A percentile compares a stretch with the other conserved stretches of the same genome.
These are phyloP conservation scores for Pestalotiopsis sp. DNA, from an alignment of 2,329 filamentous ascomycete genomes.

Conservation along the genomic window DNA sequence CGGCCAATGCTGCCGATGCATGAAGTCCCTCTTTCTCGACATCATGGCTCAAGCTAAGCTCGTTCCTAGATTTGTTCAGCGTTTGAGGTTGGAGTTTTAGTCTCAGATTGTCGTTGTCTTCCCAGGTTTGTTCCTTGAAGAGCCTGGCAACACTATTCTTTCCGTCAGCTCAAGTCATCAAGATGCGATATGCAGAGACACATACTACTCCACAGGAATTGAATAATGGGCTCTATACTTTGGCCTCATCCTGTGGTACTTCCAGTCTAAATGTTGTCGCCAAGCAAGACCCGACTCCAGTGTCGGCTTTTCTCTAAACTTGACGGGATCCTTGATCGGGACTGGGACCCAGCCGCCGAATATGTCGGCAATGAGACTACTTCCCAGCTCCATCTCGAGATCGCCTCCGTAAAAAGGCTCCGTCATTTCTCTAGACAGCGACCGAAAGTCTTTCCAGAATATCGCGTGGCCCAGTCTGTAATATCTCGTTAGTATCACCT, in stretches of 20 bases:
- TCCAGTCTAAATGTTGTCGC: conserved; percentile 33
- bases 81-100: neutral
- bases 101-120: neutral
- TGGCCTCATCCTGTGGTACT: conserved; percentile 30
- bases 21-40: neutral
- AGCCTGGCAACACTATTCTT: conserved; percentile 23
- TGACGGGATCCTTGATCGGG: conserved; percentile 21
- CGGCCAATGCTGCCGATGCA: conserved; percentile 20
- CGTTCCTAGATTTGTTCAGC: neutral
- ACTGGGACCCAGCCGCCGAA: conserved; percentile 36
- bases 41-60: neutral
- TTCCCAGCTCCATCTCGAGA: conserved; percentile 37
- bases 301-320: conserved; percentile 17
- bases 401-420: conserved; percentile 37
- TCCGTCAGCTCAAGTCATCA: neutral
- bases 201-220: conserved; percentile 26
- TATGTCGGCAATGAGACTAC: conserved; percentile 35
- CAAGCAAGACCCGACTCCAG: conserved; percentile 33
- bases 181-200: conserved; percentile 10
- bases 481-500: neutral
- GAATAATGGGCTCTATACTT: conserved; percentile 34
- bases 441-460: conserved; percentile 33
- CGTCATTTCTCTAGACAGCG: conserved; percentile 24
- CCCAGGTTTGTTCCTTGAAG: conserved; percentile 20
- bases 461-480: conserved; percentile 32